These are phyloP conservation scores for Colletotrichum sp. DNA, from an alignment of 2,329 filamentous ascomycete species.

Conservation along the genomic window DNA sequence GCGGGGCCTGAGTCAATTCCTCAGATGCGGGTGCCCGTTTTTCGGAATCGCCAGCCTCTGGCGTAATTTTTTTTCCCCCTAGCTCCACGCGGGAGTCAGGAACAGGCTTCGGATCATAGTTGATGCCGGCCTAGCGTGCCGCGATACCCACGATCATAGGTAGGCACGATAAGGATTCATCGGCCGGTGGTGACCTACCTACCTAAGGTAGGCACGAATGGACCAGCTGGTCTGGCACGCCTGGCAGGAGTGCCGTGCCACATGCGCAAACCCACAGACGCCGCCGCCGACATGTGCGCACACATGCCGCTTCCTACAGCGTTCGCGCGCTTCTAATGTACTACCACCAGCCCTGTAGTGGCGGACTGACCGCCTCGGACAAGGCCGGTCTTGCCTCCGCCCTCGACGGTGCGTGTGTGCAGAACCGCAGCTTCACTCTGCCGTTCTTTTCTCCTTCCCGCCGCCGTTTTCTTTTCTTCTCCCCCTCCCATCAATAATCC, in stretches of 20 bases:
- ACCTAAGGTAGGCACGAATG: neutral
- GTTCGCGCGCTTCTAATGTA: neutral
- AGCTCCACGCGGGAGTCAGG: conserved; percentile 10
- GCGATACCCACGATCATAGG: neutral
- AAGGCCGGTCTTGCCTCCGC: neutral
- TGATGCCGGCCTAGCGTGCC: neutral
- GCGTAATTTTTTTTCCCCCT: neutral
- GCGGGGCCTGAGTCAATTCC: conserved; percentile 13
- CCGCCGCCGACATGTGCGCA: neutral
- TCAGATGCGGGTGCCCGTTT: conserved; percentile 8
- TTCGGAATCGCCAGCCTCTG: conserved; percentile 13
- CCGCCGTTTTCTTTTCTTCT: neutral
- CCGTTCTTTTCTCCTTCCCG: neutral
- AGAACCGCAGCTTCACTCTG: neutral
- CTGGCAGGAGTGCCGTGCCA: neutral
- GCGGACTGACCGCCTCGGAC: conserved; percentile 1
- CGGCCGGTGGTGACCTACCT: neutral
- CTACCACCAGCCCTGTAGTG: neutral
- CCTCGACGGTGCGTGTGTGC: neutral
- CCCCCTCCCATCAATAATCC: neutral
- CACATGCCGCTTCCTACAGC: neutral
- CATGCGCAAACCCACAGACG: neutral
- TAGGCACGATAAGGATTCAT: neutral
- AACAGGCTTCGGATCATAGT: conserved; percentile 6
- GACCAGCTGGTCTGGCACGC: neutral